Evolutionary conservation across 345 rosid genomes (phyloP), one percentile per base, ranked within the genome.

Genomic region (Gossypium sturtianum): DNA sequence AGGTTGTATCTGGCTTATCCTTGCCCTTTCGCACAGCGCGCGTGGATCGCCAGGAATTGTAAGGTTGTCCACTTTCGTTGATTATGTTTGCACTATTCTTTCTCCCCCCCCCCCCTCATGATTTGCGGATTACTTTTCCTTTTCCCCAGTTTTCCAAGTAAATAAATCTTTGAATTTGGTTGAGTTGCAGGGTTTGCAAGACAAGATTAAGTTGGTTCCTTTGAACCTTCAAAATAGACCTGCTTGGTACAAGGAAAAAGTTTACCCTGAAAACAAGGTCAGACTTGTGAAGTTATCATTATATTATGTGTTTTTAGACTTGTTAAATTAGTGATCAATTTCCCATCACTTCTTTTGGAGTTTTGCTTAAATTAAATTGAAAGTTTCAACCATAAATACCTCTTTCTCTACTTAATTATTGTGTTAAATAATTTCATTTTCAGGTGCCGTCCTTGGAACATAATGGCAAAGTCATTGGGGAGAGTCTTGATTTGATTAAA

Each of bases 391-490:
- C 38, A 29, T 29, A 29, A 29, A 3, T 29, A 29, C 38, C 38
- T 29, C 38, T 29, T 29, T 29, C 38, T 51, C 41, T 5, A 34
- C 41, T 5, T 34, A 5, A 34, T 34, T 5, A 5, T 34, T 4
- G 41, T 34, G 41, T 34, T 4, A 34, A 34, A 34, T 34, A 34
- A 16, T 51, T 51, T 51, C 54, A 12, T 78, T 74, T 70, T 12
- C 34, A 92, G 98, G 98, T 94, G 52, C 98, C 98, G 51, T 80
- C 98, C 8, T 79, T 94, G 83, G 98, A 94, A 77, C 98, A 94
- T 84, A 83, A 94, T 75, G 92, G 96, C 3, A 91, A 93, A 83
- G 47, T 93, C 57, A 91, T 78, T 10, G 97, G 98, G 29, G 98
- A 94, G 85, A 91, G 98, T 86, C 83, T 94, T 19, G 93, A 94